Evolutionary conservation across 768 basidiomycete species (phyloP).

Genomic region (Tricholoma saponaceum): DNA sequence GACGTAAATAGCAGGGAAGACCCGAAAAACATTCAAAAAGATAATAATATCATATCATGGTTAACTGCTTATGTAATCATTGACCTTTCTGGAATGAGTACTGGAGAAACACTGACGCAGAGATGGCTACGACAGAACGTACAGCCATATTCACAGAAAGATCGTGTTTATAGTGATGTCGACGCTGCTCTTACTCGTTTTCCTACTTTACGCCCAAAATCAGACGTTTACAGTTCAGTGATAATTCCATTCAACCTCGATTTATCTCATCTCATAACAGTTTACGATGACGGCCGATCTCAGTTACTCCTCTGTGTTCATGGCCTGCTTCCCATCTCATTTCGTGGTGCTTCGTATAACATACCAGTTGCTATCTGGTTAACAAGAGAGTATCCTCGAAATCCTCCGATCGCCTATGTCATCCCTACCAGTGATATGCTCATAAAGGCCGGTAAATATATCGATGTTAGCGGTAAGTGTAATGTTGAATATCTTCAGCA

Average conservation of each 20-base stretch:
- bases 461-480: constrained; percentile 81
- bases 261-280: constrained; percentile 35
- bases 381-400: constrained; percentile 75
- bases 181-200: constrained; percentile 52
- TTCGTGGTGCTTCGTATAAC: constrained; percentile 76
- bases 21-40: constrained; percentile 12
- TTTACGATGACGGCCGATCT: constrained; percentile 91
- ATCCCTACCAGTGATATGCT: constrained; percentile 91
- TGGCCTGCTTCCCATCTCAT: constrained; percentile 86
- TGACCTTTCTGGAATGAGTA: neutral
- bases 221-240: constrained; percentile 72
- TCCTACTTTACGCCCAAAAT: constrained; percentile 66
- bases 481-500: constrained; percentile 62
- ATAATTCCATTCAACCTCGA: constrained; percentile 1
- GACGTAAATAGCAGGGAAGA: constrained; percentile 16
- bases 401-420: constrained; percentile 85
- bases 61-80: neutral
- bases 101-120: constrained; percentile 38
- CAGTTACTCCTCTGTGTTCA: constrained; percentile 89
- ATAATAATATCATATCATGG: neutral
- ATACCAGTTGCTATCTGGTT: constrained; percentile 93
- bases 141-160: constrained; percentile 48
- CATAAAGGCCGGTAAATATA: constrained; percentile 65
- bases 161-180: constrained; percentile 61
- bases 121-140: constrained; percentile 69